Conservation (phyloP, 2,329 filamentous ascomycete genomes). For the Penicillium sp. region DNA sequence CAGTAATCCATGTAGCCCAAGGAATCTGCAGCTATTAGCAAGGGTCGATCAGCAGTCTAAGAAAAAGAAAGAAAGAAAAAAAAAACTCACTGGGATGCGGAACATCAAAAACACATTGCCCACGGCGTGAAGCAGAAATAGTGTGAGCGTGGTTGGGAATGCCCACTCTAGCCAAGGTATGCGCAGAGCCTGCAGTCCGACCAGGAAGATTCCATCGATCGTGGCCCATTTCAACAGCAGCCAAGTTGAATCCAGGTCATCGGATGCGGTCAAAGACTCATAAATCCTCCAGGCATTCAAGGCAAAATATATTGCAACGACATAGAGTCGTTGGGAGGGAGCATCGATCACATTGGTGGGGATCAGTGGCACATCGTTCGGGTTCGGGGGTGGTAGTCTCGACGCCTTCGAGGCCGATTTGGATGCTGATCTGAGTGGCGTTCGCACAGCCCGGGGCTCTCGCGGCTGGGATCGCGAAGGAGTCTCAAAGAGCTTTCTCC, state of each 20-base stretch:
- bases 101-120: constrained; percentile 91
- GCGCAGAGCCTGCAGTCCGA: constrained; percentile 78
- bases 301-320: constrained; percentile 72
- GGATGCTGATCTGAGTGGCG: constrained; percentile 23
- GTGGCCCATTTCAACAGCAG: constrained; percentile 91
- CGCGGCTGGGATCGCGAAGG: constrained; percentile 27
- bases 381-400: constrained; percentile 19
- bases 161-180: constrained; percentile 98
- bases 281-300: constrained; percentile 82
- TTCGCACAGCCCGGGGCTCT: constrained; percentile 21
- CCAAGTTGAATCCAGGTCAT: constrained; percentile 83
- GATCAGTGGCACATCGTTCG: constrained; percentile 63
- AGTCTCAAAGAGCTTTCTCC: constrained; percentile 33
- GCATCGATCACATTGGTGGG: constrained; percentile 80
- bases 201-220: constrained; percentile 83
- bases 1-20: constrained; percentile 69
- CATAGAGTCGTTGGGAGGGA: constrained; percentile 86
- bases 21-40: constrained; percentile 58
- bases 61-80: constrained; percentile 9
- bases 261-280: constrained; percentile 77
- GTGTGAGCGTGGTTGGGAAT: constrained; percentile 66
- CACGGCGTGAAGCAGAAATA: constrained; percentile 71
- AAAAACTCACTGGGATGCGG: constrained; percentile 67
- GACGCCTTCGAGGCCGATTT: constrained; percentile 24
- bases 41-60: not conserved